Base-by-base conservation (phyloP, 495 filamentous ascomycete genomes). In the Cercophora samala region DNA sequence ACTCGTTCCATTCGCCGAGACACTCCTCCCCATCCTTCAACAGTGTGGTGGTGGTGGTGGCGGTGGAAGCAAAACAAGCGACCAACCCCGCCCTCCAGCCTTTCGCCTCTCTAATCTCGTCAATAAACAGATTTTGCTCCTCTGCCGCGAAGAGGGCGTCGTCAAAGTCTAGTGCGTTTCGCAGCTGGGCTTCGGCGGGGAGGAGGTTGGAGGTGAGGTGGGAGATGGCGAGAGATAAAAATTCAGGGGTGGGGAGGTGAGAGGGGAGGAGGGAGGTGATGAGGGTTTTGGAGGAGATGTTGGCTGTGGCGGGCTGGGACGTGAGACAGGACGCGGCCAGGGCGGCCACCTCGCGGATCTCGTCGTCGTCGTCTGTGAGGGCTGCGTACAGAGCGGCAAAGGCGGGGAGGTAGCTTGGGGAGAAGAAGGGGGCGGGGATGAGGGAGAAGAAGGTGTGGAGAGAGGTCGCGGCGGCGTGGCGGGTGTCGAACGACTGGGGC, bases 311-410 rank as follows among this genome's bases (percentile, higher is more conserved):
- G 0, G 37, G 37, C 13, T 46, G 37, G 37, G 9, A 5, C 15
- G 37, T 17, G 9, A 46, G 15, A 17, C 13, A 11, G 37, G 37
- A 46, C 0, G 83, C 78, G 3, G 80, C 77, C 2, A 51, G 32
- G 3, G 93, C 87, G 9, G 87, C 90, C 0, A 86, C 73, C 15
- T 89, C 85, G 4, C 94, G 84, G 52, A 97, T 82, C 53, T 97
- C 94, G 56, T 96, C 91, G 70, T 97, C 95, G 70, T 99, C 95
- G 75, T 97, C 95, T 67, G 90, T 89, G 0, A 97, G 80, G 68
- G 67, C 70, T 83, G 78, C 76, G 71, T 84, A 86, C n/a, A 87
- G 79, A 0, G 79, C 78, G 1, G 78, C 68, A 46, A 81, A 81
- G 77, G 63, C 86, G 54, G 70, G 84, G 63, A 68, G 73, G 9